Conservation (phyloP, 2,329 filamentous ascomycete genomes). For the Ceratocystis alfenasii region DNA sequence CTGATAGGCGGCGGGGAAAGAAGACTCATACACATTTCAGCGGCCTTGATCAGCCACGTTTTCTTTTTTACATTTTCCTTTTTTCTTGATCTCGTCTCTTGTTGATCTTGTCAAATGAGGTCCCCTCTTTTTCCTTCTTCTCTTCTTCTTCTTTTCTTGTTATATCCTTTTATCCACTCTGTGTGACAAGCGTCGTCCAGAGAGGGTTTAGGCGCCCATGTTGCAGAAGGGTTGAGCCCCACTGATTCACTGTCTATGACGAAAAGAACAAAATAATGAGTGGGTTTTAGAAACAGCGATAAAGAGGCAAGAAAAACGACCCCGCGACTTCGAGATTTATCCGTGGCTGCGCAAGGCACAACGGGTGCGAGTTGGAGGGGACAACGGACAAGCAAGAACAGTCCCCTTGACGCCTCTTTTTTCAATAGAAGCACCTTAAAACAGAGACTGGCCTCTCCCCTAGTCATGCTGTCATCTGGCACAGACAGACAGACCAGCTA, state of each 20-base stretch:
- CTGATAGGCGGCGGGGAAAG: background rate
- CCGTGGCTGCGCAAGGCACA: too few relatives aligned
- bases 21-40: background rate
- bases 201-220: slow-evolving; percentile 8
- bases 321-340: background rate
- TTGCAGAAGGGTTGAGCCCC: slow-evolving; percentile 7
- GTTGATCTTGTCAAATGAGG: background rate
- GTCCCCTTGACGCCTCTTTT: too few relatives aligned
- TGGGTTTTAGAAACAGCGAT: background rate
- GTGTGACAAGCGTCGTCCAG: slow-evolving; percentile 8
- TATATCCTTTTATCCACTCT: background rate
- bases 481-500: too few relatives aligned
- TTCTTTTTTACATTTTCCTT: background rate
- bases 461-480: too few relatives aligned
- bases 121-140: background rate
- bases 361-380: background rate
- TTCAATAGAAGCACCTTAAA: too few relatives aligned
- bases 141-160: background rate
- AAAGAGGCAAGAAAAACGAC: background rate
- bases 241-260: slow-evolving; percentile 6
- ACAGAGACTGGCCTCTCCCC: too few relatives aligned
- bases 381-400: background rate
- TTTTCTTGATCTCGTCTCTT: background rate
- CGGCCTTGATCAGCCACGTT: background rate
- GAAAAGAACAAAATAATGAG: background rate